Evolutionary conservation across 208 protist genomes (phyloP).

Genomic region (Trypanosoma lewisi): DNA sequence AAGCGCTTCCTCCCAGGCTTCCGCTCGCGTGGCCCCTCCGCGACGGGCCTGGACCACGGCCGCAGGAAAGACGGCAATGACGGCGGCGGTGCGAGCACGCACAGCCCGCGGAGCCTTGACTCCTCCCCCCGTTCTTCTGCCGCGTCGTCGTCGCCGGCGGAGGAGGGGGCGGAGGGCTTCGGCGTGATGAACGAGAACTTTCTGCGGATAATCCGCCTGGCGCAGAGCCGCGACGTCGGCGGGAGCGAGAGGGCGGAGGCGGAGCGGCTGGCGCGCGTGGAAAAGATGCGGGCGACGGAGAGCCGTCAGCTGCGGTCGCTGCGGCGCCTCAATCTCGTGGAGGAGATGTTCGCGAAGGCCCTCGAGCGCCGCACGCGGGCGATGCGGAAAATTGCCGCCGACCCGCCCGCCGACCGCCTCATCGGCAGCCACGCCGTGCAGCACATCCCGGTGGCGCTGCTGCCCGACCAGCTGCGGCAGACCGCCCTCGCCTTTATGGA

Average conservation of each 20-base stretch:
- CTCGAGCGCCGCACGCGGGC: constrained; percentile 62
- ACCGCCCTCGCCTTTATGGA: constrained; percentile 2
- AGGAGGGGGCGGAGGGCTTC: constrained; percentile 28
- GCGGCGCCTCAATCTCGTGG: constrained; percentile 63
- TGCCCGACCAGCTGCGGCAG: constrained; percentile 33
- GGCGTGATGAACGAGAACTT: constrained; percentile 23
- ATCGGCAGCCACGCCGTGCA: constrained; percentile 67
- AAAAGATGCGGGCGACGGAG: constrained; percentile 49
- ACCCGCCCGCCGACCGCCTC: constrained; percentile 87
- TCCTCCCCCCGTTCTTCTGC: no score
- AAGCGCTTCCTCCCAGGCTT: not conserved
- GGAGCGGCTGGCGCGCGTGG: constrained; percentile 31
- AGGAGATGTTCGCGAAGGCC: constrained; percentile 69
- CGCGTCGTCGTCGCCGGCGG: no score
- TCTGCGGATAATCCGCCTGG: constrained; percentile 16
- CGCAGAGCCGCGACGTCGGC: not conserved
- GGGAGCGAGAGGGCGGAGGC: constrained; percentile 24
- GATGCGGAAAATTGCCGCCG: constrained; percentile 63
- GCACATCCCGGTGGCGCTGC: constrained; percentile 71
- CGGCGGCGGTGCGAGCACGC: not conserved
- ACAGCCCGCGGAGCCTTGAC: no score
- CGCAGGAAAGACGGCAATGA: not conserved
- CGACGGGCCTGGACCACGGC: not conserved
- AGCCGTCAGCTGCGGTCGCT: constrained; percentile 29
- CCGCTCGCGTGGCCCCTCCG: not conserved